Base-by-base conservation (phyloP, 768 basidiomycete species). In the Hypsizygus marmoreus region DNA sequence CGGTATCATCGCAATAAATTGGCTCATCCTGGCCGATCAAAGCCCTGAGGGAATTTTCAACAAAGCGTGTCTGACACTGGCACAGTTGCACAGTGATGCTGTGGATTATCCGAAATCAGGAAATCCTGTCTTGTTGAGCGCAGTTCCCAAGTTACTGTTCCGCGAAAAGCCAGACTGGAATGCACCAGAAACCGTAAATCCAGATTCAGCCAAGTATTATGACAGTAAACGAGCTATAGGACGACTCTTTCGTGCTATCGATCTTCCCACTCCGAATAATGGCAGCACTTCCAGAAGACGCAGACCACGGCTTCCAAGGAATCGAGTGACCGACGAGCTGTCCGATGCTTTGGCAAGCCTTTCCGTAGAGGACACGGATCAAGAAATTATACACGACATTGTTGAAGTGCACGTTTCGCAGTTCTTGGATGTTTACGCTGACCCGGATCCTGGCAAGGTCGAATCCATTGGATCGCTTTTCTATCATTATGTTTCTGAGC, bases 61-160 rank as follows among this genome's bases (percentile, higher is more conserved):
- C 51, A 39, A 51, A 1, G 73, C 78, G 22, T 87, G 86, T 60
- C 31, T 77, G 9, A 64, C 48, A 31, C 67, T 89, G 19, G 76
- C 85, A 6, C 60, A 66, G 9, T 64, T 87, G 11, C 82, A 86
- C 55, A 83, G 79, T 26, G 65, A 79, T 42, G 86, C 86, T 0
- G 82, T 86, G 1, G 84, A 86, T 58, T 87, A 80, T 53, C 80
- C 81, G 0, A 84, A 84, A 61, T 79, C 74, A 17, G 79, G 79
- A 13, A 60, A 66, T 28, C 72, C 77, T 19, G 76, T 80, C 11
- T 57, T 65, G 5, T 59, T 63, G 16, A 26, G 44, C 1, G 49
- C 30, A 12, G 73, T 84, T 22, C 80, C 85, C 2, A 74, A 60
- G 54, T 61, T 71, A n/a, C 65, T 67, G 14, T 56, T 54, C 35